Evolutionary conservation across 257 asterid species (phyloP), one percentile per base, ranked within the genome.

Genomic region (Orobanche coerulescens): DNA sequence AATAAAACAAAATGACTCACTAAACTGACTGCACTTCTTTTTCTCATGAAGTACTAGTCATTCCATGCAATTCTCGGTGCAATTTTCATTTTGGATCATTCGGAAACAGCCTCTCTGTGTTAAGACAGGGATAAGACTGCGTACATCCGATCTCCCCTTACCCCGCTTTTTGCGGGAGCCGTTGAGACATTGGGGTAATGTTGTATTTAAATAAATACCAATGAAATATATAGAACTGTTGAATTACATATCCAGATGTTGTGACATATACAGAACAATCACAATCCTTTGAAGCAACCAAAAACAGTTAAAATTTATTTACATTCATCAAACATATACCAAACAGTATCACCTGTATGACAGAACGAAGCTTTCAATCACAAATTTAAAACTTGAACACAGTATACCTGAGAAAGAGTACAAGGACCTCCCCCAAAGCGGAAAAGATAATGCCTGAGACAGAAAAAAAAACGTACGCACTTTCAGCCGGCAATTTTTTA

Each of bases 361-460:
- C 40, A 53, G 42, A 47, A 59, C 34, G 22, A 69, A 47, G 37
- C 64, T 18, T 12, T 5, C 12, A 14, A 51, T n/a, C n/a, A n/a
- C n/a, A 51, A 11, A 25, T 26, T 26, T 5, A 2, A 26, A 26
- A 26, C 2, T 5, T 1, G 5, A 26, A 26, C 2, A 26, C 2
- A 69, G 16, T 36, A 40, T n/a, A 12, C n/a, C 37, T 64, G 63
- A 19, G 47, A 22, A 34, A 66, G 65, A 70, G 42, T 31, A 39
- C 19, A 22, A 28, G 37, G 5, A 62, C 48, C 65, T 57, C 63
- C 74, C 70, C 68, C 66, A 65, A 58, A 53, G 58, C 69, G 28
- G n/a, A 64, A 44, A 19, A 70, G 64, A 25, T 20, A 66, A 24
- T 36, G 34, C 82, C 76, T 63, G 79, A 36, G 34, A 70, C 58